Percentiles rank a stretch among this genome's conserved stretches.
These are phyloP conservation scores for Niveomyces coronatus DNA, from an alignment of 2,329 filamentous ascomycete genomes.

Conservation along the genomic window DNA sequence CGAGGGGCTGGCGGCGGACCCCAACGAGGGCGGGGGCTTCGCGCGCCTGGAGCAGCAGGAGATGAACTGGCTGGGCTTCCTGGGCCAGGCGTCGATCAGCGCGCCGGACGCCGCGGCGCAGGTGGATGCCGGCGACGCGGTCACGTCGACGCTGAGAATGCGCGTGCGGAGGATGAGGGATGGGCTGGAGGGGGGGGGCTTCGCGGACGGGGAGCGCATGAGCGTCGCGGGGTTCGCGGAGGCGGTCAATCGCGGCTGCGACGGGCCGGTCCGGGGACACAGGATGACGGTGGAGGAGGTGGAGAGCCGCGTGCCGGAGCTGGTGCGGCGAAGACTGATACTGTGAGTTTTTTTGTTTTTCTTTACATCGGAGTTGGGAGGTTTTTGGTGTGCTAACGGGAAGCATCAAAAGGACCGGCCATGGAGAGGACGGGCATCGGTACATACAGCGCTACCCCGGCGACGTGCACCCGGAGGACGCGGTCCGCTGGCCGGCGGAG, in stretches of 20 bases:
- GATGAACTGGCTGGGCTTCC: constrained; percentile 22
- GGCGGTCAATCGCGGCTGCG: constrained; percentile 15
- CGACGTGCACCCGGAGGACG: constrained; percentile 15
- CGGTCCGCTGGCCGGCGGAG: constrained; percentile 12
- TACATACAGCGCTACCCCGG: constrained; percentile 3
- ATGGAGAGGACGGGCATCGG: not conserved
- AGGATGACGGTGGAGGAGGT: constrained; percentile 16
- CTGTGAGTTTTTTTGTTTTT: constrained; percentile 8
- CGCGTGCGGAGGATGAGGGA: not conserved
- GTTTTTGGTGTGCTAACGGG: not conserved
- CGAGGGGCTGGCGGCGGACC: not conserved
- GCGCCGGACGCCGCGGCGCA: not conserved
- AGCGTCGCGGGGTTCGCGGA: constrained; percentile 14
- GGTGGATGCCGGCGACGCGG: not conserved
- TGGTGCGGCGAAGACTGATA: constrained; percentile 10
- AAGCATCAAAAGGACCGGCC: not conserved
- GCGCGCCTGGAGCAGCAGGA: constrained; percentile 14
- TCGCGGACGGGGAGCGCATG: not conserved
- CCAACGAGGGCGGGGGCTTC: not conserved
- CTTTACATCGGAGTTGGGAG: not conserved
- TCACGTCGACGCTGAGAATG: not conserved
- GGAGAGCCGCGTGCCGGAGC: constrained; percentile 1
- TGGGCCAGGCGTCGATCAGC: constrained; percentile 14
- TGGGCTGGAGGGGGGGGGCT: not conserved
- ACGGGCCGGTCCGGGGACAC: constrained; percentile 13